These are phyloP conservation scores for Diaporthe nobilis DNA, from an alignment of 2,329 filamentous ascomycete genomes.

Conservation along the genomic window DNA sequence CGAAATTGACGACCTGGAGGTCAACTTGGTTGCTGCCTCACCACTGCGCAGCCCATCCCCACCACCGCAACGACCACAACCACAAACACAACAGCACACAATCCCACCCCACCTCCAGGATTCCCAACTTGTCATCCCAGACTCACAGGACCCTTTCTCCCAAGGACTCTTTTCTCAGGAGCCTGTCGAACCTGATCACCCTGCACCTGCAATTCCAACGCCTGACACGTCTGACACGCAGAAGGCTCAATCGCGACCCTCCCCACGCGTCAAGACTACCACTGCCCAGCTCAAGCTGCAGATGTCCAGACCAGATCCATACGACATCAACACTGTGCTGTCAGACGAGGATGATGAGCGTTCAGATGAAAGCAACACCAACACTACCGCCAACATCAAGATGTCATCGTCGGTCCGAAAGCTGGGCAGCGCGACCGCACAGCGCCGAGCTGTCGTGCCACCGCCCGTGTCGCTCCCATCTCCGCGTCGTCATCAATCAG, in stretches of 20 bases:
- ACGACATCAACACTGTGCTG: slow-evolving; percentile 35
- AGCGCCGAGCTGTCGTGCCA: neutral
- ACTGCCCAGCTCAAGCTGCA: neutral
- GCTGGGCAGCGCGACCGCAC: slow-evolving; percentile 20
- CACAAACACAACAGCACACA: neutral
- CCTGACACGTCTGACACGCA: neutral
- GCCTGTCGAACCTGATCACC: neutral
- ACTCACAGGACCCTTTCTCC: slow-evolving; percentile 25
- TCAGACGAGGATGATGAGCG: slow-evolving; percentile 24
- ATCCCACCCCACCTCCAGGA: neutral
- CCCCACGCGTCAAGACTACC: neutral
- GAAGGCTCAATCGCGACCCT: neutral
- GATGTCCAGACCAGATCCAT: slow-evolving; percentile 34
- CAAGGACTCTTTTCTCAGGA: neutral
- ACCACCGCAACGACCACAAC: neutral
- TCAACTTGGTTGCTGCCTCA: neutral
- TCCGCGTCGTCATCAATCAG: neutral
- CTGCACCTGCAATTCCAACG: no score
- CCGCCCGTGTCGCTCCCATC: neutral
- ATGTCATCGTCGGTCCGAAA: slow-evolving; percentile 34
- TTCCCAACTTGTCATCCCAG: slow-evolving; percentile 23
- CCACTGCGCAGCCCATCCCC: neutral
- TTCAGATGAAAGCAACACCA: neutral
- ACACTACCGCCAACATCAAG: neutral
- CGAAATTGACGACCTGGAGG: neutral